Evolutionary conservation across 345 rosid species (phyloP).

Genomic region (Combretum micranthum): DNA sequence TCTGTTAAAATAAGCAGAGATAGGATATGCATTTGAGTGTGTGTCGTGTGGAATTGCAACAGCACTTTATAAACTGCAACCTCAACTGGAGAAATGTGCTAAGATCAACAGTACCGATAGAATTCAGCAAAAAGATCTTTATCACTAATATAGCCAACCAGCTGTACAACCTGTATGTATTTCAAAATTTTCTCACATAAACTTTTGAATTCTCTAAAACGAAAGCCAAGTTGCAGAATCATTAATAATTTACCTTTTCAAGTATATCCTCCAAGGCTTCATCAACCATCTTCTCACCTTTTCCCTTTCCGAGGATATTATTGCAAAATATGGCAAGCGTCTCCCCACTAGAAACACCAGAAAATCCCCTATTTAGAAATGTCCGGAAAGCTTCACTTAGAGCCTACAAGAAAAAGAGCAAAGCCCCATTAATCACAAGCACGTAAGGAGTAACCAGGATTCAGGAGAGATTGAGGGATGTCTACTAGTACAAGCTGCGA

Average conservation of each 20-base stretch:
- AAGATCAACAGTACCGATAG: conserved; percentile 28
- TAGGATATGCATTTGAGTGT: neutral
- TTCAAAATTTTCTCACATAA: conserved; percentile 4
- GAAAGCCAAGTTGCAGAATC: neutral
- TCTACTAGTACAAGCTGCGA: too few species aligned
- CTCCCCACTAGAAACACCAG: conserved; percentile 30
- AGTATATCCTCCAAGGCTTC: conserved; percentile 36
- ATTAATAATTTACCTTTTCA: conserved; percentile 18
- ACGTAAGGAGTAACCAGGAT: too few species aligned
- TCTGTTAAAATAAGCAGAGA: conserved; percentile 22
- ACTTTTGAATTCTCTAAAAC: neutral
- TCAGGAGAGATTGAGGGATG: too few species aligned
- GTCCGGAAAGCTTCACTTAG: conserved; percentile 32
- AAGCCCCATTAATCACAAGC: neutral
- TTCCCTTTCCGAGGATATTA: conserved; percentile 32
- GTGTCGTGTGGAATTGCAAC: neutral
- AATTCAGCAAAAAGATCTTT: conserved; percentile 34
- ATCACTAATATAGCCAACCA: conserved; percentile 28
- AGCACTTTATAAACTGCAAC: neutral
- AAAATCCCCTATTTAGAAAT: conserved; percentile 27
- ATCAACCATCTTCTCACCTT: conserved; percentile 32
- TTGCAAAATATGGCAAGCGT: conserved; percentile 31
- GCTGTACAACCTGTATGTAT: conserved; percentile 47
- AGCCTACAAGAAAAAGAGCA: conserved; percentile 14
- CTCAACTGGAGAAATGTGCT: neutral